Evolutionary conservation across 2,329 filamentous ascomycete genomes (phyloP), one percentile per base, ranked within the genome.

Genomic region (Penicillium decumbens): DNA sequence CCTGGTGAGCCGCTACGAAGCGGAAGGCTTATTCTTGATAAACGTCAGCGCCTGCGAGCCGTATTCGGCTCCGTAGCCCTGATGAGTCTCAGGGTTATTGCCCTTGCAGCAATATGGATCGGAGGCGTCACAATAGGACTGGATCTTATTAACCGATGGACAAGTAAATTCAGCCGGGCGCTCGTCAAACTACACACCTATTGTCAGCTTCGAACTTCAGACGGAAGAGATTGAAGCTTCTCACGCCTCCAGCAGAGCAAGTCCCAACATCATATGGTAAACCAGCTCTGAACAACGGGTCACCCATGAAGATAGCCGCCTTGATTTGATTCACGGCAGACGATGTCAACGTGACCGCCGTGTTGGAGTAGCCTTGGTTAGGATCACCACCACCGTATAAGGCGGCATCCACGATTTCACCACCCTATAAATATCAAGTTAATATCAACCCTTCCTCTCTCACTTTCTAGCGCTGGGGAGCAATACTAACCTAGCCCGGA

Each of bases 71-170:
- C 79, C 81, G 51, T 87, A 86, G 43, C 80, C 76, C 64, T 84
- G 79, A 65, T 85, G 83, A 6, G 77, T 75, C 58, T 78, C 77
- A 24, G 76, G 73, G 51, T 85, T 75, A 58, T 76, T 82, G 42
- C 83, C 83, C 37, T 78, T 82, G 68, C 81, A 86, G 75, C 83
- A 86, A 70, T 83, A 85, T 0, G 82, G 82, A 55, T 86, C 83
- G 3, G 77, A 61, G 4, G 77, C 70, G 58, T 87, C 83, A 65
- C 83, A 86, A 73, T 85, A 86, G 4, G 80, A 81, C 69, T 83
- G 72, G 57, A 85, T 80, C 59, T 80, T 81, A 62, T 67, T 74
- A 30, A 73, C 73, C 8, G 80, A 76, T 1, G 75, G 74, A 69
- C 82, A 85, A 39, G 67, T 69, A 66, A 82, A 85, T 24, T 80